These are phyloP conservation scores for Solanum ossicruentum DNA, from an alignment of 257 asterid species.

Conservation along the genomic window DNA sequence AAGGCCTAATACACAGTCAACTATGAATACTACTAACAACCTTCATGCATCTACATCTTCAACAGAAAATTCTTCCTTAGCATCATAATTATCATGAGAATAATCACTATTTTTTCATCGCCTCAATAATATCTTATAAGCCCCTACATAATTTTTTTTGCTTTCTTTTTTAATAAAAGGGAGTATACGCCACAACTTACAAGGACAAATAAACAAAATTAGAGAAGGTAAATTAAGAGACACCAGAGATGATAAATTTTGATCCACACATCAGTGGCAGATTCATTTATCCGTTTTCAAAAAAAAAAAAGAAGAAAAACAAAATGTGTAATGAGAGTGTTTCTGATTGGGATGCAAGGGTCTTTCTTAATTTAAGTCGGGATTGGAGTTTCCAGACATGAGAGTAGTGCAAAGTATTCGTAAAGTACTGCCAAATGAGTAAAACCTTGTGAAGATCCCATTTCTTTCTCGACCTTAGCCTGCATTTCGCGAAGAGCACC, in stretches of 20 bases:
- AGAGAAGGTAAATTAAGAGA: not conserved
- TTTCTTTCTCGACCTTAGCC: conserved; percentile 69
- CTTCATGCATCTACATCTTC: not conserved
- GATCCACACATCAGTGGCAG: not conserved
- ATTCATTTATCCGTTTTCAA: not conserved
- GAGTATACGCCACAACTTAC: not conserved
- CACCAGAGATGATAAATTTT: not conserved
- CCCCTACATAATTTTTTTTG: not conserved
- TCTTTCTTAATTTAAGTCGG: not conserved
- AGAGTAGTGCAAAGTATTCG: not conserved
- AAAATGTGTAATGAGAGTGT: not conserved
- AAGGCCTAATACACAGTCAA: not conserved
- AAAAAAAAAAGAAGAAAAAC: not conserved
- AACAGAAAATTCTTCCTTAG: not conserved
- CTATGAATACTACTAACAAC: not conserved
- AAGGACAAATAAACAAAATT: not conserved
- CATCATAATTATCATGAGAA: not conserved
- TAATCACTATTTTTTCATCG: not conserved
- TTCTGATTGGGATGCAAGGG: not conserved
- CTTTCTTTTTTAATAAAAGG: not conserved
- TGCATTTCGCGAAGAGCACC: conserved; percentile 83
- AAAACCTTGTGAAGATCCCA: conserved; percentile 52
- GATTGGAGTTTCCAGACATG: not conserved
- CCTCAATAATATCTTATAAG: not conserved
- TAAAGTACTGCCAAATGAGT: not conserved